Base-by-base conservation (phyloP, 2,329 filamentous ascomycete species). In the Lizonia empirigonia region DNA sequence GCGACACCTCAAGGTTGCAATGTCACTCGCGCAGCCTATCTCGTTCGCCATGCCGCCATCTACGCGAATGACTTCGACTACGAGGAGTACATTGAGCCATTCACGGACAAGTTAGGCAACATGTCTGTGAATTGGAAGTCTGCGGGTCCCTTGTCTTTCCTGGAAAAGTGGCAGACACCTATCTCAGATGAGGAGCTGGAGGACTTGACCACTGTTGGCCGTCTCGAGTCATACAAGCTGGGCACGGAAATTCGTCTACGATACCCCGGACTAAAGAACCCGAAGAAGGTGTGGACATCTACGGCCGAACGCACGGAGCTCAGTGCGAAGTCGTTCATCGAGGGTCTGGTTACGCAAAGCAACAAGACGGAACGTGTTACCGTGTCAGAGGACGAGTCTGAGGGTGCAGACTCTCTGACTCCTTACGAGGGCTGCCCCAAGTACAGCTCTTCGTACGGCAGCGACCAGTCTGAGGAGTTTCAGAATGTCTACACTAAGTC, bases 371-470 rank as follows among this genome's bases (percentile, higher is more conserved):
- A 81, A 37, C 75, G 85, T 7, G 77, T 84, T 35, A 75, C 76
- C 57, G 74, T 87, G 42, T 79, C 79, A 55, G 84, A 87, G 66
- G 79, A 78, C 16, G 65, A 82, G 49, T 74, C 84, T 53, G 74
- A 79, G 2, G 85, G 84, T 15, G 85, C 85, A 7, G 76, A 87
- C 63, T 79, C 76, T 37, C 69, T 87, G 57, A 88, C 85, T 1
- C 84, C 85, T 0, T 87, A 88, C 71, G 82, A 83, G 65, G 79
- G 79, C 30, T 89, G 86, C 59, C 83, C 84, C 10, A 82, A 80
- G 10, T 89, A 87, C 68, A 83, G 80, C 35, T 78, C 78, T 1
- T 80, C 80, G 2, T 75, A 77, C 3, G 85, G 85, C 2, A 82
- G 80, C 59, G 73, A 84, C 3, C 79, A 87, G 68, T 78, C 79